A percentile compares a stretch with the other conserved stretches of the same genome.
Conservation (phyloP, 768 basidiomycete genomes). For the Dacryopinax spathularia region DNA sequence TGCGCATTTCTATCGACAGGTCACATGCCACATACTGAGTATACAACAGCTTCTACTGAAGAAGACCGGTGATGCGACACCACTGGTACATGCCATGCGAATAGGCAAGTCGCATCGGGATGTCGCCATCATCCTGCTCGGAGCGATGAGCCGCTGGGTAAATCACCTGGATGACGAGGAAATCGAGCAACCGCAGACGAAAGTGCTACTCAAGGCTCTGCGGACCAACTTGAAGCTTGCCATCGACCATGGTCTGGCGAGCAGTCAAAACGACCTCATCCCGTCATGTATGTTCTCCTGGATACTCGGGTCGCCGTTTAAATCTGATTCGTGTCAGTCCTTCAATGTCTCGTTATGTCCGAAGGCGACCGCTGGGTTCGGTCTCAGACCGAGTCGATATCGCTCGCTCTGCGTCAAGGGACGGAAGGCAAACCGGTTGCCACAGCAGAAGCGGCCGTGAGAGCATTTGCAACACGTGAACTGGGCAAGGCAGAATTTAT, state of each 20-base stretch:
- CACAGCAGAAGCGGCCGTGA: constrained; percentile 58
- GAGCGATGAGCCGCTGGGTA: constrained; percentile 82
- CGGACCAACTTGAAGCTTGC: constrained; percentile 86
- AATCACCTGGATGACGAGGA: constrained; percentile 78
- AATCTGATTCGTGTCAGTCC: constrained; percentile 22
- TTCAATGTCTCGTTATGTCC: constrained; percentile 92
- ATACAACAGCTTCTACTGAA: constrained; percentile 52
- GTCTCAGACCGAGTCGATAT: constrained; percentile 50
- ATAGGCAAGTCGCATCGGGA: constrained; percentile 56
- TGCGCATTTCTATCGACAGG: constrained; percentile 26
- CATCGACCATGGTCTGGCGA: constrained; percentile 74
- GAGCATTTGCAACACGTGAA: constrained; percentile 76
- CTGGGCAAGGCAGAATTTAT: constrained; percentile 64
- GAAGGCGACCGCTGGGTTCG: constrained; percentile 88
- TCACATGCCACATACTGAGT: not conserved
- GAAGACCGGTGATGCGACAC: constrained; percentile 72
- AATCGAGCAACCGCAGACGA: constrained; percentile 47
- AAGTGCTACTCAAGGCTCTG: constrained; percentile 58
- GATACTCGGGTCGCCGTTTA: not conserved
- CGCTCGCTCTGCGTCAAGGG: constrained; percentile 53
- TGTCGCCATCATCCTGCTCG: constrained; percentile 72
- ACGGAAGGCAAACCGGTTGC: constrained; percentile 59
- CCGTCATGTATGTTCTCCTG: constrained; percentile 40
- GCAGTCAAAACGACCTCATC: constrained; percentile 67
- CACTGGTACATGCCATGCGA: constrained; percentile 74